Evolutionary conservation across 352 stramenopile species (phyloP).

Genomic region (Globisporangium paddicum): DNA sequence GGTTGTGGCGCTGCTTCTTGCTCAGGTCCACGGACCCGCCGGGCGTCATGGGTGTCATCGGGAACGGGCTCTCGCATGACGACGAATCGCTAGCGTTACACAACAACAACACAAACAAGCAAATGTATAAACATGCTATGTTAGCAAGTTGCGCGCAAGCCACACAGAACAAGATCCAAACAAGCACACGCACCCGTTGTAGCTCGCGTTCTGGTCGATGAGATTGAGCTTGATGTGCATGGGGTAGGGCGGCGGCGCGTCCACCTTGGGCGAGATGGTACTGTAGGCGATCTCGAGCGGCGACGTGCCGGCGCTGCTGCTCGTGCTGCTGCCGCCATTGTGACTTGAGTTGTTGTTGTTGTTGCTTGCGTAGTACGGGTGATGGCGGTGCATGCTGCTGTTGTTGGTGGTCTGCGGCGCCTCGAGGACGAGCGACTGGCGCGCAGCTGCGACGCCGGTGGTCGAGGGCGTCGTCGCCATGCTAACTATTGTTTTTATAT

Average conservation of each 20-base stretch:
- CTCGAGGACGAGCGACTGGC: slow-evolving; percentile 13
- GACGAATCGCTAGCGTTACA: slow-evolving; percentile 31
- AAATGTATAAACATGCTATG: background rate
- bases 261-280: slow-evolving; percentile 74
- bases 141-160: background rate
- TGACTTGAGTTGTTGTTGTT: background rate
- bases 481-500: background rate
- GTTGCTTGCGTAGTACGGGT: background rate
- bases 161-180: background rate
- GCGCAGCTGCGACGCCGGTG: slow-evolving; percentile 1
- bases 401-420: slow-evolving; percentile 3
- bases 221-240: slow-evolving; percentile 87
- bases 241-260: slow-evolving; percentile 37
- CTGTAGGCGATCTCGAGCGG: slow-evolving; percentile 75
- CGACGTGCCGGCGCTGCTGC: background rate
- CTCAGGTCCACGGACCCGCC: slow-evolving; percentile 52
- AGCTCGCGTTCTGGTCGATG: slow-evolving; percentile 62
- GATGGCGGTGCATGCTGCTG: slow-evolving; percentile 1
- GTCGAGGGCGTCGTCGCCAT: slow-evolving; percentile 11
- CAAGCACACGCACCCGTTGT: slow-evolving; percentile 22
- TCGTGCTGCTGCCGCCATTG: background rate
- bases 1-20: slow-evolving; percentile 84
- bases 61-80: slow-evolving; percentile 69
- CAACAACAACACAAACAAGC: background rate
- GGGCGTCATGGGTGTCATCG: slow-evolving; percentile 49